phyloP scores from a whole-genome alignment of 2,329 filamentous ascomycete genomes.

The Leptographium radiaticola region DNA sequence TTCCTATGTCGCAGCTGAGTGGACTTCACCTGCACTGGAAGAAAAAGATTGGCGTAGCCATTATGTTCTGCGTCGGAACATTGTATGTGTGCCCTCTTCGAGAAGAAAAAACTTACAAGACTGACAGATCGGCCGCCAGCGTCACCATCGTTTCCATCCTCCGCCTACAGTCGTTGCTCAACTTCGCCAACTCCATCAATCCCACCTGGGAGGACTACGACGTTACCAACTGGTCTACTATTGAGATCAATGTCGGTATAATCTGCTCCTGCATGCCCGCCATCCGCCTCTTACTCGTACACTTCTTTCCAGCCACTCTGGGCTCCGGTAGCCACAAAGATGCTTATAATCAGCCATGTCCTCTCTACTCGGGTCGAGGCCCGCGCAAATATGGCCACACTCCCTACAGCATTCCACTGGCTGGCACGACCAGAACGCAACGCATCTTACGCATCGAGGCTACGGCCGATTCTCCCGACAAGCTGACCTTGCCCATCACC shows the following conservation, averaged over 20 bases:
- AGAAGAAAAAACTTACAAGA: conserved; percentile 8
- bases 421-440: neutral
- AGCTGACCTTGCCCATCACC: neutral
- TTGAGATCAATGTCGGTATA: conserved; percentile 21
- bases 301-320: conserved; percentile 14
- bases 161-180: conserved; percentile 17
- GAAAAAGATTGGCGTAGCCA: conserved; percentile 29
- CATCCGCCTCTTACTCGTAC: conserved; percentile 17
- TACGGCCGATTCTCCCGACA: neutral
- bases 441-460: neutral
- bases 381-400: neutral
- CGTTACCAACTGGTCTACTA: conserved; percentile 20
- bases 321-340: conserved; percentile 5
- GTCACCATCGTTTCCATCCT: conserved; percentile 22
- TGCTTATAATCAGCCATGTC: neutral
- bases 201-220: conserved; percentile 17
- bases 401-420: conserved; percentile 5
- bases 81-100: conserved; percentile 14
- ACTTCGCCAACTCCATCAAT: conserved; percentile 16
- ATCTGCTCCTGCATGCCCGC: conserved; percentile 22
- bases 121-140: conserved; percentile 3
- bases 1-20: conserved; percentile 32
- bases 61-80: conserved; percentile 34
- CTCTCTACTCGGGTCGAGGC: neutral
- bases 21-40: conserved; percentile 27